A percentile compares a stretch with the other conserved stretches of the same genome.
phyloP scores from a whole-genome alignment of 768 basidiomycete species.

The Phanerochaete carnosa region DNA sequence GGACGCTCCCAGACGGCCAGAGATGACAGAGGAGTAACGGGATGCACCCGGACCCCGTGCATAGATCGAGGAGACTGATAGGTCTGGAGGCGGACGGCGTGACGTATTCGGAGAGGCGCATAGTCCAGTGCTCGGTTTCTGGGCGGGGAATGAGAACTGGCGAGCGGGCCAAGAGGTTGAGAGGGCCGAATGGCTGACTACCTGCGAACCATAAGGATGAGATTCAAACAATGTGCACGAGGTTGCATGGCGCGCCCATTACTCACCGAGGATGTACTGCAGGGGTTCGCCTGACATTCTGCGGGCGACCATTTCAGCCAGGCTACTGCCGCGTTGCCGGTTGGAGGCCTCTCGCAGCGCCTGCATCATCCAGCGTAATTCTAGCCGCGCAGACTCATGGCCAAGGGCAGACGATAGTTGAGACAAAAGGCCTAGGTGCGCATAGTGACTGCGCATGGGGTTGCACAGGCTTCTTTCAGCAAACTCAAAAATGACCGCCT shows the following conservation, averaged over 20 bases:
- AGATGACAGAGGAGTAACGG: conserved; percentile 77
- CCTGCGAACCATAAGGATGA: conserved; percentile 35
- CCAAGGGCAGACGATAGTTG: conserved; percentile 34
- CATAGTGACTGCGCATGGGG: background rate
- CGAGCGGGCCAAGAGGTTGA: conserved; percentile 66
- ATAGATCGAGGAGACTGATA: conserved; percentile 73
- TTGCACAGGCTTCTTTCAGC: background rate
- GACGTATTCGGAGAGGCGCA: conserved; percentile 52
- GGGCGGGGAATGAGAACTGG: conserved; percentile 93
- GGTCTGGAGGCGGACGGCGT: conserved; percentile 32
- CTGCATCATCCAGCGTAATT: conserved; percentile 49
- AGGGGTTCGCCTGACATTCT: conserved; percentile 73
- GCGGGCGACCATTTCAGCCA: conserved; percentile 51
- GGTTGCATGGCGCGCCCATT: background rate
- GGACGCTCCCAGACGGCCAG: conserved; percentile 51
- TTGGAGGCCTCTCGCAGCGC: conserved; percentile 17
- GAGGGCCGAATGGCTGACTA: conserved; percentile 85
- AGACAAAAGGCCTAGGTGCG: conserved; percentile 20
- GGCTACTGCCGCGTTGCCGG: conserved; percentile 16
- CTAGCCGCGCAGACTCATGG: conserved; percentile 31
- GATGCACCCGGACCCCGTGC: conserved; percentile 92
- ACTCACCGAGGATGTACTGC: conserved; percentile 85
- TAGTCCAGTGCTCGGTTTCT: conserved; percentile 87
- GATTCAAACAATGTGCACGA: background rate
- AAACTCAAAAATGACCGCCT: background rate